Evolutionary conservation across 2,329 filamentous ascomycete species (phyloP).

Genomic region (Bertia moriformis): DNA sequence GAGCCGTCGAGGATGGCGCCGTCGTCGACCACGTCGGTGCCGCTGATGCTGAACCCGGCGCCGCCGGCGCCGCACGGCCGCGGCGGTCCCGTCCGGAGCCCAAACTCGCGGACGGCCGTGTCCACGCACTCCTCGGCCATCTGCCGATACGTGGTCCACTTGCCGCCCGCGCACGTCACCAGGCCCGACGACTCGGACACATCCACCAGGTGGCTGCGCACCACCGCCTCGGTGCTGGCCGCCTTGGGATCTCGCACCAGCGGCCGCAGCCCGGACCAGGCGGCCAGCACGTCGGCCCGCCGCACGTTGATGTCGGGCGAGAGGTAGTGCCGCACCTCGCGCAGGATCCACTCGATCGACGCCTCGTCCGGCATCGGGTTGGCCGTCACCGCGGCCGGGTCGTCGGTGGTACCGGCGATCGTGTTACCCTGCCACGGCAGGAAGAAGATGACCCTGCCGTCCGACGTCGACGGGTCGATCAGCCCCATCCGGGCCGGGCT

Average conservation of each 20-base stretch:
- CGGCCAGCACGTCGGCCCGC: slow-evolving; percentile 73
- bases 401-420: slow-evolving; percentile 77
- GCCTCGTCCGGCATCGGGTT: slow-evolving; percentile 69
- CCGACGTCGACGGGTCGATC: slow-evolving; percentile 73
- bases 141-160: slow-evolving; percentile 87
- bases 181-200: slow-evolving; percentile 68
- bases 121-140: slow-evolving; percentile 87
- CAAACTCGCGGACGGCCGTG: slow-evolving; percentile 58
- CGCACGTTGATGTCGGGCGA: slow-evolving; percentile 74
- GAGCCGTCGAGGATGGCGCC: slow-evolving; percentile 54
- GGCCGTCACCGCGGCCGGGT: slow-evolving; percentile 54
- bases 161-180: slow-evolving; percentile 73
- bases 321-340: slow-evolving; percentile 69
- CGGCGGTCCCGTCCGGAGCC: slow-evolving; percentile 38
- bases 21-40: slow-evolving; percentile 57
- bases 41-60: slow-evolving; percentile 57
- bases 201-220: slow-evolving; percentile 73
- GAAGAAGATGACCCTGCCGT: slow-evolving; percentile 85
- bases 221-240: slow-evolving; percentile 72
- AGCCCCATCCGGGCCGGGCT: slow-evolving; percentile 75
- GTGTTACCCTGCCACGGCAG: slow-evolving; percentile 87
- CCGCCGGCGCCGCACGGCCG: too few species aligned
- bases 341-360: slow-evolving; percentile 77
- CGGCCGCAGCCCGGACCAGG: slow-evolving; percentile 78
- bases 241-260: slow-evolving; percentile 77